These are phyloP conservation scores for Rosa multiflora DNA, from an alignment of 306 rosid genomes.

Conservation along the genomic window DNA sequence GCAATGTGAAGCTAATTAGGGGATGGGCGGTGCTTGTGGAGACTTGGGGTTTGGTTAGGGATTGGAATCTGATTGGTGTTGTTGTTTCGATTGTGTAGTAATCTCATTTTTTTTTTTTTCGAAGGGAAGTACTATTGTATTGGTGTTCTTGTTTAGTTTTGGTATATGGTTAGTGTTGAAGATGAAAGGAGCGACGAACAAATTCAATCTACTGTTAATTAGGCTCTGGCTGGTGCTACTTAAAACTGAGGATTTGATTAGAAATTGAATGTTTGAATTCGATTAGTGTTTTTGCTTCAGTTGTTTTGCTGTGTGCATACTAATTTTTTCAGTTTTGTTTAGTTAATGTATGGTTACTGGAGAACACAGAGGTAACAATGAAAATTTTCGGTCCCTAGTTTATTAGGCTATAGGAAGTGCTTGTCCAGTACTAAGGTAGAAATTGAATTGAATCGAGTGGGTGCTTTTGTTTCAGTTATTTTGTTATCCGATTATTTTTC, in stretches of 20 bases:
- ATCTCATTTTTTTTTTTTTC: no score
- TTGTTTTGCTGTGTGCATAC: neutral
- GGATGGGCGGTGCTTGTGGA: no score
- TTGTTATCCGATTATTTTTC: no score
- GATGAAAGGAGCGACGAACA: neutral
- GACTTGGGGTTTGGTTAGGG: neutral
- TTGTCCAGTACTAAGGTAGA: neutral
- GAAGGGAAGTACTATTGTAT: no score
- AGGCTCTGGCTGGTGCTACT: neutral
- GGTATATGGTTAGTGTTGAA: neutral
- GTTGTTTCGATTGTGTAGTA: neutral
- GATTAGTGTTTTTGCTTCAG: neutral
- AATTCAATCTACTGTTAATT: neutral
- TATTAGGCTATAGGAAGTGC: neutral
- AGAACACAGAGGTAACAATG: neutral
- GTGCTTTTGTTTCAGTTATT: neutral
- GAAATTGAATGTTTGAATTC: neutral
- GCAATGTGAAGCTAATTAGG: no score
- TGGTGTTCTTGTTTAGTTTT: neutral
- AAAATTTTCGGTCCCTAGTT: neutral
- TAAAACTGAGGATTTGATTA: neutral
- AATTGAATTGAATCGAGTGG: neutral
- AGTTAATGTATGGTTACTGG: neutral
- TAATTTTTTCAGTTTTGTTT: neutral
- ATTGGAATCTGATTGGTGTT: neutral